A percentile compares a stretch with the other conserved stretches of the same genome.
Evolutionary conservation across 2,329 filamentous ascomycete species (phyloP).

Genomic region (Apiospora aurea): DNA sequence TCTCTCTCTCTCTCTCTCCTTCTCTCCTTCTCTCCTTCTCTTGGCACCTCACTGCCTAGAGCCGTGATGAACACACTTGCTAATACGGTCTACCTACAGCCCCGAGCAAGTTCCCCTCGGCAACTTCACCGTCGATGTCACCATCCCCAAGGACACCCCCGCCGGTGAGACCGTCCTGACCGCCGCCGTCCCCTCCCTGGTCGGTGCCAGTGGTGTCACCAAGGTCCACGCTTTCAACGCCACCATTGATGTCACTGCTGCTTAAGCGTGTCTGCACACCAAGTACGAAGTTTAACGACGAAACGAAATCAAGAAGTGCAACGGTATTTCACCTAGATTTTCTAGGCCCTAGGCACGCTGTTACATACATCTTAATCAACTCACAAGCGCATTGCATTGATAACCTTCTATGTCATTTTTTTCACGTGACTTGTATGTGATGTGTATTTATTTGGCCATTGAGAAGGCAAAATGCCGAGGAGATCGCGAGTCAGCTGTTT

Average conservation of each 20-base stretch:
- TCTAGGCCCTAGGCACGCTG: background rate
- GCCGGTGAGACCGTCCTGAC: conserved; percentile 36
- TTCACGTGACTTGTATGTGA: background rate
- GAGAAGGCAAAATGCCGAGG: background rate
- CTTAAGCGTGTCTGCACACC: background rate
- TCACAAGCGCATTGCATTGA: background rate
- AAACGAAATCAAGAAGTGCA: background rate
- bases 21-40: background rate
- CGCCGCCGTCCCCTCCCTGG: conserved; percentile 39
- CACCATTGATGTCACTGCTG: conserved; percentile 33
- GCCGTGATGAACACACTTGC: background rate
- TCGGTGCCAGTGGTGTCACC: conserved; percentile 38
- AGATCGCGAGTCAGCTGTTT: background rate
- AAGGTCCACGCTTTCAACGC: conserved; percentile 30
- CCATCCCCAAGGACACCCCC: conserved; percentile 30
- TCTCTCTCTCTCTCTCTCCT: background rate
- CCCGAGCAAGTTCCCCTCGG: conserved; percentile 26
- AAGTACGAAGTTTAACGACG: background rate
- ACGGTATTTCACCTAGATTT: background rate
- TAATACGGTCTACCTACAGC: conserved; percentile 27
- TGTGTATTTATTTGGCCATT: background rate
- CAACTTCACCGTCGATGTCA: conserved; percentile 32
- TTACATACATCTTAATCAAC: conserved; percentile 11
- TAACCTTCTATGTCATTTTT: background rate
- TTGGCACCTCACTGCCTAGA: too few species aligned